Conservation (phyloP, 371 early-diverging fungal species). For the Quaeritorhiza haematococci region DNA sequence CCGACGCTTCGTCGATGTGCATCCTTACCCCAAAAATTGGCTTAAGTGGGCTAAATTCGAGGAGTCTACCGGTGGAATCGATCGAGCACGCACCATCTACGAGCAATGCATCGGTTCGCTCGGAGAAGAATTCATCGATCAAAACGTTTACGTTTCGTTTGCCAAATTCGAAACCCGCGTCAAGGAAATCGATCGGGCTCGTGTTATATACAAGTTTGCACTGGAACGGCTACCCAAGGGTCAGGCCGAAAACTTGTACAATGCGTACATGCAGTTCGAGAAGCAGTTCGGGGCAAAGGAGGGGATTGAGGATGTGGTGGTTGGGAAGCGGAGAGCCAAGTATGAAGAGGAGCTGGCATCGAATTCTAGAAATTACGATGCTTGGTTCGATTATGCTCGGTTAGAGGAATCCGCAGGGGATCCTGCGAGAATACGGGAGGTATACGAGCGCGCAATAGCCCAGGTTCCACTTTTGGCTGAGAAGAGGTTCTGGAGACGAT, state of each 20-base stretch:
- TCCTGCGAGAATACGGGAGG: constrained; percentile 72
- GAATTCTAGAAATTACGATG: constrained; percentile 86
- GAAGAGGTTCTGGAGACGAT: constrained; percentile 92
- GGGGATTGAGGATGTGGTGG: constrained; percentile 85
- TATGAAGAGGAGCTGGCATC: constrained; percentile 80
- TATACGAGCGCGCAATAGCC: constrained; percentile 93
- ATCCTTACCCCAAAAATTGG: constrained; percentile 94
- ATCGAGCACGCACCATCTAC: constrained; percentile 80
- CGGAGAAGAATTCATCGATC: constrained; percentile 84
- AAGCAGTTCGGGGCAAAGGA: constrained; percentile 87
- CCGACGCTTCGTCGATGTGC: constrained; percentile 79
- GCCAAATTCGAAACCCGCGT: constrained; percentile 89
- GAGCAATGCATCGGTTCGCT: constrained; percentile 78
- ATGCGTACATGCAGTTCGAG: constrained; percentile 91
- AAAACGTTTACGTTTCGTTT: constrained; percentile 86
- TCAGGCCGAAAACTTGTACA: constrained; percentile 75
- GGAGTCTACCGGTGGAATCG: constrained; percentile 70
- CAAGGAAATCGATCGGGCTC: constrained; percentile 89
- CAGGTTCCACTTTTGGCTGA: constrained; percentile 76
- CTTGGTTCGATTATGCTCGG: constrained; percentile 91
- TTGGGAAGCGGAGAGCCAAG: constrained; percentile 77
- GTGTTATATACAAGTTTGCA: constrained; percentile 92
- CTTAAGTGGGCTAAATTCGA: constrained; percentile 94
- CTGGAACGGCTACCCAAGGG: constrained; percentile 79
- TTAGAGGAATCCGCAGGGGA: constrained; percentile 82